Base-by-base conservation (phyloP, 2,329 filamentous ascomycete genomes). In the Diplodia intermedia region DNA sequence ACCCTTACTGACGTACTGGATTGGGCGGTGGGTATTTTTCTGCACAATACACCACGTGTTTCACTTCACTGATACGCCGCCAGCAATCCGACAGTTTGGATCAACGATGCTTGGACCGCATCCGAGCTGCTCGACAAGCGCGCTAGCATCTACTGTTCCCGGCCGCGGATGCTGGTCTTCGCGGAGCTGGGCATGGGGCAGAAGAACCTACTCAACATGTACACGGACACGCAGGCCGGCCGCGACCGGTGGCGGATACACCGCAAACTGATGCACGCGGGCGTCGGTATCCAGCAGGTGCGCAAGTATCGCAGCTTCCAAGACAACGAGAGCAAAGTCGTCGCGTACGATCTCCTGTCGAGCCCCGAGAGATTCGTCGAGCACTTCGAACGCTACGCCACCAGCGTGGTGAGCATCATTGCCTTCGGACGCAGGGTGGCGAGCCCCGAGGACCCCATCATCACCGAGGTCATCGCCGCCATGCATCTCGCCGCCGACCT, bases 401-500 rank as follows among this genome's bases (percentile, higher is more conserved):
- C 84, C 0, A 85, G 82, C 61, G 85, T 86, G 0, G 83, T 86
- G 0, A 84, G 82, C 9, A 84, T 86, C 62, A 86, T 88, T 69
- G 86, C 83, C 0, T 88, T 86, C 72, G 86, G 86, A 0, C 78
- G 86, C 8, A 78, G 86, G 11, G 82, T 86, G 0, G 81, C 80
- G 9, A 82, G 74, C 65, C 83, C 76, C 71, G 78, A 83, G 18
- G 86, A 88, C 71, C 85, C 86, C 4, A 86, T 86, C 72, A 84
- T 88, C 69, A 86, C 85, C 3, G 86, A 88, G 72, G 86, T 86
- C n/a, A 85, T 88, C 68, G 82, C 84, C 0, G 77, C 86, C 38
- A 85, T 88, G 82, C 84, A 88, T 68, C 80, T 85, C 66, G 85
- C 86, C 0, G 86, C 85, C 2, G 85, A 86, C 67, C 76, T 88